phyloP scores from a whole-genome alignment of 768 basidiomycete genomes.

The Gymnopilus dilepis region DNA sequence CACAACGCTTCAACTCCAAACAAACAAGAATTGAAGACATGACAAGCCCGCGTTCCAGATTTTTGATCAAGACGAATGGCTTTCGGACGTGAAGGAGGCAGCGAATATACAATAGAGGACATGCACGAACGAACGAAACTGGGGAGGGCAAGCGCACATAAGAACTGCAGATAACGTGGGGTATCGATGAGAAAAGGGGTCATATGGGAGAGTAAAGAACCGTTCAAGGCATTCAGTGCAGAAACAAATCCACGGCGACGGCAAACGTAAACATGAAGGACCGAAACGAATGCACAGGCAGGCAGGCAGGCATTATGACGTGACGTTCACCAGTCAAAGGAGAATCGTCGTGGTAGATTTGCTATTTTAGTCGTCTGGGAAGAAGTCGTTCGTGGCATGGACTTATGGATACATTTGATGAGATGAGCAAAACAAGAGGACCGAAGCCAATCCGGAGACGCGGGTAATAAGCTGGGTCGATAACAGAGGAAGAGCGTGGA shows the following conservation, averaged over 20 bases:
- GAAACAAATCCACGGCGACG: background rate
- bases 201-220: constrained; percentile 3
- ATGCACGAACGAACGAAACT: background rate
- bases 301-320: background rate
- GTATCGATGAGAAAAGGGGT: constrained; percentile 1
- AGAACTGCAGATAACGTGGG: background rate
- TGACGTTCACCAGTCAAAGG: background rate
- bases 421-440: background rate
- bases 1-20: background rate
- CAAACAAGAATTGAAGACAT: background rate
- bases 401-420: constrained; percentile 10
- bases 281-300: background rate
- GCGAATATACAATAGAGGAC: background rate
- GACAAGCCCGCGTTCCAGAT: background rate
- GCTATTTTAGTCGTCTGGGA: background rate
- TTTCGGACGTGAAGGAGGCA: background rate
- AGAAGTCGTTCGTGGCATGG: background rate
- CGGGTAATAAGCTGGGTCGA: too few species aligned
- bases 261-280: too few species aligned
- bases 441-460: too few species aligned
- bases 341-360: background rate
- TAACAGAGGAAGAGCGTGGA: background rate
- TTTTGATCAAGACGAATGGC: background rate
- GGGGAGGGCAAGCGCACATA: background rate
- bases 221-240: background rate